These are phyloP conservation scores for Trichoderma hamatum DNA, from an alignment of 2,329 filamentous ascomycete genomes.

Conservation along the genomic window DNA sequence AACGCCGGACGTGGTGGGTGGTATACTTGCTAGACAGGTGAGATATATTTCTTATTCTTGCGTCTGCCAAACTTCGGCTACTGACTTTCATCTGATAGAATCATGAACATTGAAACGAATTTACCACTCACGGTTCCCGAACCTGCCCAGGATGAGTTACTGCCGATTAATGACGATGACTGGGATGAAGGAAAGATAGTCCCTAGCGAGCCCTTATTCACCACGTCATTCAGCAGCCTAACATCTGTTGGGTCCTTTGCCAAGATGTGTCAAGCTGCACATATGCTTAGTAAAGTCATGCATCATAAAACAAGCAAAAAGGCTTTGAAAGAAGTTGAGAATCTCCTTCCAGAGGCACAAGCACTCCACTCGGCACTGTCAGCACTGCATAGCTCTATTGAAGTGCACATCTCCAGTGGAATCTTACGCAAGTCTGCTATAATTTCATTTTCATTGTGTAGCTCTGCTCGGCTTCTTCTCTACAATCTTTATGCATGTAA, in stretches of 20 bases:
- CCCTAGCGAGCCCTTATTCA: conserved; percentile 20
- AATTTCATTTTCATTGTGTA: background rate
- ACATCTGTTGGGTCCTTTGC: conserved; percentile 17
- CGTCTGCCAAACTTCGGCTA: background rate
- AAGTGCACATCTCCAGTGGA: background rate
- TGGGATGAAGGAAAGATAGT: conserved; percentile 18
- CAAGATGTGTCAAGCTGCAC: conserved; percentile 15
- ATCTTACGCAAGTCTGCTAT: background rate
- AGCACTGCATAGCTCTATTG: conserved; percentile 4
- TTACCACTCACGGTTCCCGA: conserved; percentile 3
- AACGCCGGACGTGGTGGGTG: conserved; percentile 18
- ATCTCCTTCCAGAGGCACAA: conserved; percentile 10
- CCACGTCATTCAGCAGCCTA: conserved; percentile 9
- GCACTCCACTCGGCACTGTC: conserved; percentile 14
- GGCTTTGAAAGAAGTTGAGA: background rate
- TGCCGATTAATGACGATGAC: conserved; percentile 19
- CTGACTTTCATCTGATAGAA: background rate
- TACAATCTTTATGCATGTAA: conserved; percentile 19
- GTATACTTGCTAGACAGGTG: conserved; percentile 18
- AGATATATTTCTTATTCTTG: background rate
- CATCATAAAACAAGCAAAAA: conserved; percentile 1
- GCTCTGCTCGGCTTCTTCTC: conserved; percentile 8
- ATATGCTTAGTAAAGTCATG: conserved; percentile 18
- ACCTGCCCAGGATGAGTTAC: conserved; percentile 3
- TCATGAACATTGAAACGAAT: conserved; percentile 23